A percentile compares a stretch with the other conserved stretches of the same genome.
phyloP scores from a whole-genome alignment of 129 eudicot species.

The Lonicera japonica region DNA sequence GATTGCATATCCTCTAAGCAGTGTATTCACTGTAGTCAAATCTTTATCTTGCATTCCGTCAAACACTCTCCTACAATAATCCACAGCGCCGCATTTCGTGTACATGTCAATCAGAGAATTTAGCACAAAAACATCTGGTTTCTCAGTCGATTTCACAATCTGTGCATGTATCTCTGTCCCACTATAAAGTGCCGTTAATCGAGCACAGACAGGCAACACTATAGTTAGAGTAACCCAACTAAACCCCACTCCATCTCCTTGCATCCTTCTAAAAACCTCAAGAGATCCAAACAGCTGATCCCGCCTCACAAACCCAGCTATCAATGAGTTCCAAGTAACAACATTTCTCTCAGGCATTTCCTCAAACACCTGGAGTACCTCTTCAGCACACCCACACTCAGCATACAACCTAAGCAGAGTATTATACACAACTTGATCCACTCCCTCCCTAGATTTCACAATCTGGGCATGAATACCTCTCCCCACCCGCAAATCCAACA shows the following conservation, averaged over 20 bases:
- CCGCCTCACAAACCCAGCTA: constrained; percentile 24
- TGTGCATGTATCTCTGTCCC: constrained; percentile 43
- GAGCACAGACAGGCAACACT: constrained; percentile 22
- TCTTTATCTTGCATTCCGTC: constrained; percentile 27
- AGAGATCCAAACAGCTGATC: constrained; percentile 25
- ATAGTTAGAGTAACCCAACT: constrained; percentile 37
- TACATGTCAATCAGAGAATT: constrained; percentile 44
- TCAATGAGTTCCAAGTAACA: constrained; percentile 27
- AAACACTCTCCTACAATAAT: constrained; percentile 31
- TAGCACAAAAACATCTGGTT: constrained; percentile 24
- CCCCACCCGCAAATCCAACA: constrained; percentile 21
- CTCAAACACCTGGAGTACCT: constrained; percentile 34
- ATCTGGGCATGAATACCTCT: constrained; percentile 37
- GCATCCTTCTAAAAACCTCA: constrained; percentile 34
- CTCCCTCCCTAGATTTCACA: constrained; percentile 20
- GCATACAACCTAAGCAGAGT: constrained; percentile 28
- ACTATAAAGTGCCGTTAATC: constrained; percentile 18
- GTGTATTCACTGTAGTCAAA: constrained; percentile 31
- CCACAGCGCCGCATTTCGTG: constrained; percentile 35
- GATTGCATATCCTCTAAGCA: constrained; percentile 33
- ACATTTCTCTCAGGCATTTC: constrained; percentile 35
- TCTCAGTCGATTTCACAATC: constrained; percentile 26
- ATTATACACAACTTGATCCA: constrained; percentile 43
- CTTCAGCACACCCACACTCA: constrained; percentile 32
- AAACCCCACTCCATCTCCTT: constrained; percentile 22